Evolutionary conservation across 345 rosid genomes (phyloP).

Genomic region (Balakata baccata): DNA sequence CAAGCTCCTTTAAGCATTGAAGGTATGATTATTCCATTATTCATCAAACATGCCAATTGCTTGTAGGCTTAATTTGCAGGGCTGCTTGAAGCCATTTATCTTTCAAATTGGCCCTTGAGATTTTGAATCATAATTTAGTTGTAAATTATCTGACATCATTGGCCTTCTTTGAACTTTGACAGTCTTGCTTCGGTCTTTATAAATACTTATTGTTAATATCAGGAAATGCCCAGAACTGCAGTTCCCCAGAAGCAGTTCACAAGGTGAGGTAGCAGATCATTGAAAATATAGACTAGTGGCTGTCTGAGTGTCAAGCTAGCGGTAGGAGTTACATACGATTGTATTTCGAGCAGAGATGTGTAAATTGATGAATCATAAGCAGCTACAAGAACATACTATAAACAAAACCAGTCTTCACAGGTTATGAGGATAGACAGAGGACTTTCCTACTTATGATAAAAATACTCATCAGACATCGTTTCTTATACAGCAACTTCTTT

Average conservation of each 20-base stretch:
- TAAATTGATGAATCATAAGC: background rate
- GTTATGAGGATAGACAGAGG: background rate
- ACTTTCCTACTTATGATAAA: background rate
- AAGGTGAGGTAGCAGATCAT: constrained; percentile 76
- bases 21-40: too few species aligned
- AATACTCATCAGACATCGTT: background rate
- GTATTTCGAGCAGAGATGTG: background rate
- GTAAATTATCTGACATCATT: background rate
- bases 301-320: constrained; percentile 58
- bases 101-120: background rate
- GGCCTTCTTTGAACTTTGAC: background rate
- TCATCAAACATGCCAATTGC: background rate
- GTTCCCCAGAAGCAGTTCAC: constrained; percentile 77
- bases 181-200: background rate
- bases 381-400: background rate
- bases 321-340: constrained; percentile 41
- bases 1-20: constrained; percentile 46
- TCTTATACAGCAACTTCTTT: background rate
- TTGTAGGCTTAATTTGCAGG: background rate
- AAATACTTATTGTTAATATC: constrained; percentile 11
- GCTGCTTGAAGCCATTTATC: constrained; percentile 1
- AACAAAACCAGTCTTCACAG: background rate
- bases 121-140: background rate
- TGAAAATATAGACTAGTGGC: constrained; percentile 86
- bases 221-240: constrained; percentile 77